Conservation (phyloP, 805 yeast species). For the Sugiyamaella marilandica region DNA sequence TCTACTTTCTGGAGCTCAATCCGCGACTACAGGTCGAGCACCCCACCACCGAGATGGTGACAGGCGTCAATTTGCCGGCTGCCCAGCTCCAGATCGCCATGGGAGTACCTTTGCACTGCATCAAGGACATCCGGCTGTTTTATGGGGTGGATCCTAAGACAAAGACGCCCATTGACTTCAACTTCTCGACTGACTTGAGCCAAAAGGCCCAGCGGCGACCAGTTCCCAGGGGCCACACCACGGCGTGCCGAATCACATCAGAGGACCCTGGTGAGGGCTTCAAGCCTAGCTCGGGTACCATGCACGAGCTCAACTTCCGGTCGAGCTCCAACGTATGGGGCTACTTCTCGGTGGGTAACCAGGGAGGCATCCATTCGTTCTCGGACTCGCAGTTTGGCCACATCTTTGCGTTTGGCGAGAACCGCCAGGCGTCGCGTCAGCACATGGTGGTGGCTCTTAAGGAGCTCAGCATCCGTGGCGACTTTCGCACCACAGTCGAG, state of each 20-base stretch:
- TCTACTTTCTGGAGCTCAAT: slow-evolving; percentile 92
- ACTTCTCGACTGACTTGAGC: slow-evolving; percentile 68
- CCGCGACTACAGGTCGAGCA: slow-evolving; percentile 99
- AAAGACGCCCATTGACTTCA: slow-evolving; percentile 84
- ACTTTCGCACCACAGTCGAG: slow-evolving; percentile 96
- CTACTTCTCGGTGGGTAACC: slow-evolving; percentile 93
- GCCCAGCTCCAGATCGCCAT: slow-evolving; percentile 98
- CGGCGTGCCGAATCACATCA: slow-evolving; percentile 98
- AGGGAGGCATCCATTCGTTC: slow-evolving; percentile 95
- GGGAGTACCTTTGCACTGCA: slow-evolving; percentile 98
- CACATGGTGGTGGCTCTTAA: slow-evolving; percentile 98
- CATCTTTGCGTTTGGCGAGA: slow-evolving; percentile 98
- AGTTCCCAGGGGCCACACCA: slow-evolving; percentile 95
- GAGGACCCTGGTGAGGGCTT: slow-evolving; percentile 99
- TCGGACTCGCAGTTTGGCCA: slow-evolving; percentile 99
- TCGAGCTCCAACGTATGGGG: slow-evolving; percentile 99
- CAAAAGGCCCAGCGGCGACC: slow-evolving; percentile 84
- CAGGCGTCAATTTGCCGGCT: slow-evolving; percentile 96
- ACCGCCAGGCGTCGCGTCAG: slow-evolving; percentile 94
- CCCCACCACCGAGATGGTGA: slow-evolving; percentile 99
- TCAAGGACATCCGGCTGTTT: slow-evolving; percentile 83
- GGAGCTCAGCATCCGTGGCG: slow-evolving; percentile 96
- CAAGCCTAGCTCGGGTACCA: slow-evolving; percentile 96
- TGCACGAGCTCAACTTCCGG: slow-evolving; percentile 94
- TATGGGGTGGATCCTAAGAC: slow-evolving; percentile 97